phyloP scores from a whole-genome alignment of 2,329 filamentous ascomycete genomes.

The Pseudovirgaria hyperparasitica region DNA sequence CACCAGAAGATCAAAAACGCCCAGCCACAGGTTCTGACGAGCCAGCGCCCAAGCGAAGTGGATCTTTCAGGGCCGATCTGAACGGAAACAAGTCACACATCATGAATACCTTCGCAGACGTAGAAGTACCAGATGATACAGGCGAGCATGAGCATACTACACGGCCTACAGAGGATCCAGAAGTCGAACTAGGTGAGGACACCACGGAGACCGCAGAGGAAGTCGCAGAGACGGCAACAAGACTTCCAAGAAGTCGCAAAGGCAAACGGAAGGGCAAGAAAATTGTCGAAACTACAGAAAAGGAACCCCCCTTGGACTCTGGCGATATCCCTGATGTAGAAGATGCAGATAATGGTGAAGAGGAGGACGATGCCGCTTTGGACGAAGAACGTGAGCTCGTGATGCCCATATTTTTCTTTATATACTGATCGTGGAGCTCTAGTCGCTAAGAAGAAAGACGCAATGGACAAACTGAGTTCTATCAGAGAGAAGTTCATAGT shows the following conservation, averaged over 20 bases:
- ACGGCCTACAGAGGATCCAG: conserved; percentile 27
- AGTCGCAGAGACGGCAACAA: conserved; percentile 21
- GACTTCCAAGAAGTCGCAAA: conserved; percentile 22
- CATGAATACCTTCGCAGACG: conserved; percentile 15
- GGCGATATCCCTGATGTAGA: conserved; percentile 50
- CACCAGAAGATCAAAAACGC: conserved; percentile 24
- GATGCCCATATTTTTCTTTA: neutral
- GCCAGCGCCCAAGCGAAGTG: conserved; percentile 24
- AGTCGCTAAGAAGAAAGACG: conserved; percentile 69
- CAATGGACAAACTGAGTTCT: conserved; percentile 63
- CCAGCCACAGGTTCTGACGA: conserved; percentile 19
- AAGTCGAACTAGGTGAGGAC: conserved; percentile 36
- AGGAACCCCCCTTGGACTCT: conserved; percentile 33
- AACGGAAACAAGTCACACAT: conserved; percentile 19
- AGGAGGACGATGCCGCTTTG: conserved; percentile 20
- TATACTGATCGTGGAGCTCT: conserved; percentile 12
- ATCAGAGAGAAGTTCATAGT: conserved; percentile 84
- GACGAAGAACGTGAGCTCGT: conserved; percentile 24
- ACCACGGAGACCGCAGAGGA: conserved; percentile 18
- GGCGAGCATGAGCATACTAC: conserved; percentile 13
- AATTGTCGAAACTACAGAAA: conserved; percentile 27
- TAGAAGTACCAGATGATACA: conserved; percentile 9
- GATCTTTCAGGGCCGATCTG: conserved; percentile 11
- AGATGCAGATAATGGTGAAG: conserved; percentile 34
- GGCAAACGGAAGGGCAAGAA: conserved; percentile 37